Evolutionary conservation across 139 green algal species (phyloP).

Genomic region (Chlamydomonas incerta): DNA sequence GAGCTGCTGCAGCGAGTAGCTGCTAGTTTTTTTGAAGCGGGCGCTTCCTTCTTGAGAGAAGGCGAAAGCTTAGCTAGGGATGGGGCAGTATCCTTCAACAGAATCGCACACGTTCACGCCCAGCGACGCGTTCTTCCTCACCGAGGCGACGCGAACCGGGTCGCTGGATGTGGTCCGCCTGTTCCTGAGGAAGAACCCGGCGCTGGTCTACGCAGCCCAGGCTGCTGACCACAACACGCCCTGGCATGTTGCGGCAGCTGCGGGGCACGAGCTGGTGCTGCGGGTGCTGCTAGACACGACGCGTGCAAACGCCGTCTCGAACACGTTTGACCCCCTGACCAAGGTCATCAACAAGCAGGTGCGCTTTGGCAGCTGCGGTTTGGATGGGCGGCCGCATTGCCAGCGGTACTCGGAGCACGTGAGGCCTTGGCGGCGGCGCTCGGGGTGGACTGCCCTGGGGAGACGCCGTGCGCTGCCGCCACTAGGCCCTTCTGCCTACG

Average conservation of each 20-base stretch:
- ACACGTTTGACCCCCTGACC: constrained; percentile 40
- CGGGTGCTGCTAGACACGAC: constrained; percentile 23
- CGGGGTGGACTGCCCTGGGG: too few species aligned
- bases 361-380: too few species aligned
- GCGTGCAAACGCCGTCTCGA: constrained; percentile 32
- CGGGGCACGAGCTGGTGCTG: constrained; percentile 28
- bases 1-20: too few species aligned
- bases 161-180: constrained; percentile 58
- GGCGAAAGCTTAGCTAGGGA: too few species aligned
- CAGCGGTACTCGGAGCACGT: too few species aligned
- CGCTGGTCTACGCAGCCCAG: constrained; percentile 30
- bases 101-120: constrained; percentile 26
- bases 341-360: constrained; percentile 45
- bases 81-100: background rate
- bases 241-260: constrained; percentile 23
- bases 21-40: too few species aligned
- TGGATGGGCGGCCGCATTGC: too few species aligned
- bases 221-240: background rate
- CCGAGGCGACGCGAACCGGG: constrained; percentile 64
- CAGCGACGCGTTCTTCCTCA: constrained; percentile 43
- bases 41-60: too few species aligned
- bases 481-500: too few species aligned
- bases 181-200: constrained; percentile 45
- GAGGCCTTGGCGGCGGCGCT: too few species aligned
- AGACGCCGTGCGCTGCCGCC: too few species aligned